Percentiles rank a stretch among this genome's conserved stretches.
phyloP scores from a whole-genome alignment of 306 rosid species.

The Gastrolobium villosum region DNA sequence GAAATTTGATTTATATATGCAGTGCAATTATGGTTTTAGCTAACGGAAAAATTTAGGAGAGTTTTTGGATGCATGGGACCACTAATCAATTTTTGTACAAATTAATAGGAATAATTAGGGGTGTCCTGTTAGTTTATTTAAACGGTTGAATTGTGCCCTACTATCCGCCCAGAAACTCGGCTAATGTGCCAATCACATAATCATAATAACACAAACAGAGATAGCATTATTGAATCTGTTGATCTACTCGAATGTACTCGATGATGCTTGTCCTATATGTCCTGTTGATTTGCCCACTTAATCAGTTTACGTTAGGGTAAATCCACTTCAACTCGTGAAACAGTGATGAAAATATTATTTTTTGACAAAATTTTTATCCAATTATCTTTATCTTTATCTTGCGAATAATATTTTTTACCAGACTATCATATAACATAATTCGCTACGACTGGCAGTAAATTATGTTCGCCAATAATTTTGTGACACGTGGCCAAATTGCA shows the following conservation, averaged over 20 bases:
- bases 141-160: not conserved
- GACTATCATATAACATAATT: too few species aligned
- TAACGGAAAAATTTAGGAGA: not conserved
- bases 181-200: not conserved
- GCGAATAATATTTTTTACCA: too few species aligned
- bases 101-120: conserved; percentile 14
- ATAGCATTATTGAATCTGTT: not conserved
- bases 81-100: not conserved
- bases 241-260: not conserved
- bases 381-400: too few species aligned
- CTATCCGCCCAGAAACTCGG: not conserved
- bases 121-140: conserved; percentile 1
- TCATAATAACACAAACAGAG: not conserved
- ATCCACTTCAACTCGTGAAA: not conserved
- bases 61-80: conserved; percentile 27
- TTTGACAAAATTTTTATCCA: too few species aligned
- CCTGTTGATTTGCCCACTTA: conserved; percentile 14
- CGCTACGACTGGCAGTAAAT: too few species aligned
- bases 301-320: conserved; percentile 29
- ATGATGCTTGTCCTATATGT: conserved; percentile 33
- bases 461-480: too few species aligned
- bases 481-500: too few species aligned
- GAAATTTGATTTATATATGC: not conserved
- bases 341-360: too few species aligned
- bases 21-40: conserved; percentile 11